A percentile compares a stretch with the other conserved stretches of the same genome.
Evolutionary conservation across 768 basidiomycete genomes (phyloP).

Genomic region (Tremella fuciformis): DNA sequence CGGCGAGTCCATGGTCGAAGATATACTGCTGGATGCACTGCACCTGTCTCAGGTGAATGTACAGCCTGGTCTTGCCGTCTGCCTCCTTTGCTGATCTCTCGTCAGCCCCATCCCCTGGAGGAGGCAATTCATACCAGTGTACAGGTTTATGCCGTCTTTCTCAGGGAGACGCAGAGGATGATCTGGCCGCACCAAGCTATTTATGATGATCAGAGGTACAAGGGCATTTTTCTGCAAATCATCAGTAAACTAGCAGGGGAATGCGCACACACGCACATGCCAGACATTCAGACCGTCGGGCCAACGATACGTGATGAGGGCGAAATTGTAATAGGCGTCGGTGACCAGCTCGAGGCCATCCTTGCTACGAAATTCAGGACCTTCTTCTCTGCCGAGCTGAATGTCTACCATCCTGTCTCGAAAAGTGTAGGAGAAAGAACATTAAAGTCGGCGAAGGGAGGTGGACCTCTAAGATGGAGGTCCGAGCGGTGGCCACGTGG

Average conservation of each 20-base stretch:
- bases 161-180: slow-evolving; percentile 35
- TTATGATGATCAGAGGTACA: slow-evolving; percentile 22
- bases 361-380: neutral
- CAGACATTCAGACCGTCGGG: slow-evolving; percentile 25
- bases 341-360: slow-evolving; percentile 21
- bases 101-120: neutral
- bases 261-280: slow-evolving; percentile 27
- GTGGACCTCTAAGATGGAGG: slow-evolving; percentile 3
- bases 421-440: slow-evolving; percentile 3
- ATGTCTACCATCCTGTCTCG: neutral
- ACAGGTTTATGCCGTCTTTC: slow-evolving; percentile 29
- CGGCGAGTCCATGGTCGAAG: slow-evolving; percentile 33
- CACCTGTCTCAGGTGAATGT: slow-evolving; percentile 44
- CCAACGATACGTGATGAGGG: slow-evolving; percentile 40
- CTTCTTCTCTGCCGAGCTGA: neutral
- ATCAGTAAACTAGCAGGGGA: neutral
- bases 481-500: slow-evolving; percentile 1
- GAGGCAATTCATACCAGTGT: slow-evolving; percentile 30
- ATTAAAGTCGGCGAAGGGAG: neutral
- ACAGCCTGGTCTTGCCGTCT: slow-evolving; percentile 17
- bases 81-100: slow-evolving; percentile 11
- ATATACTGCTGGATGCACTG: slow-evolving; percentile 48
- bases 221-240: slow-evolving; percentile 35
- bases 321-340: slow-evolving; percentile 35
- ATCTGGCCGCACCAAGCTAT: slow-evolving; percentile 24